Evolutionary conservation across 2,329 filamentous ascomycete genomes (phyloP).

Genomic region (Fusarium humuli): DNA sequence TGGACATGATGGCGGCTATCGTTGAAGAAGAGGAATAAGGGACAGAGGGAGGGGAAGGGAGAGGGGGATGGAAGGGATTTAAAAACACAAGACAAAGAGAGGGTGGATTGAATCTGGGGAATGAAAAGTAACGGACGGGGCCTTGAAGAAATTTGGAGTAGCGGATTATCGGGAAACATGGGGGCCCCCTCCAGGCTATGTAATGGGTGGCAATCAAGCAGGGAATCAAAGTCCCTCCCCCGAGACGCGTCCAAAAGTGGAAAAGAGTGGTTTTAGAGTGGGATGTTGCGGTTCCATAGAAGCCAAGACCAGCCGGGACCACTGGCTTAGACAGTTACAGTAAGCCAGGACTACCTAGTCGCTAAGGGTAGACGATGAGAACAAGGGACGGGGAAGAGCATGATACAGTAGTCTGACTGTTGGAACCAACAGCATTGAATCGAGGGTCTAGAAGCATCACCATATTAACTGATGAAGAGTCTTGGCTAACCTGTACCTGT

Average conservation of each 20-base stretch:
- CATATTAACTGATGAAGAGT: neutral
- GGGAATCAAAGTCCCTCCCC: neutral
- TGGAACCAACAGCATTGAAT: neutral
- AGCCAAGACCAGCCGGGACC: neutral
- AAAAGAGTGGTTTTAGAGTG: neutral
- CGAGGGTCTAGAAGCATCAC: neutral
- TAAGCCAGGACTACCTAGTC: too few relatives aligned
- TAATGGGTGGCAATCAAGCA: conserved; percentile 23
- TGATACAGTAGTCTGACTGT: neutral
- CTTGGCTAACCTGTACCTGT: neutral
- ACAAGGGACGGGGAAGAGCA: neutral
- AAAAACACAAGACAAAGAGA: conserved; percentile 18
- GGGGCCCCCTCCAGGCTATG: neutral
- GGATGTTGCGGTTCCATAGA: neutral
- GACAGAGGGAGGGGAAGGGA: too few relatives aligned
- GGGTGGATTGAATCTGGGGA: conserved; percentile 23
- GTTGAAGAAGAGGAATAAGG: too few relatives aligned
- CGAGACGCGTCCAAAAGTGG: neutral
- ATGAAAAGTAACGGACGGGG: conserved; percentile 11
- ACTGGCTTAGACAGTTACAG: too few relatives aligned
- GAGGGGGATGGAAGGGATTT: conserved; percentile 4
- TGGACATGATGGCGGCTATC: conserved; percentile 29
- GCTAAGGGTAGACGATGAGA: neutral
- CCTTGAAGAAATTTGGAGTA: conserved; percentile 35
- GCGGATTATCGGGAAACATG: conserved; percentile 8